A percentile compares a stretch with the other conserved stretches of the same genome.
Conservation (phyloP, 371 early-diverging fungal species). For the Syncephalastrum sp. region DNA sequence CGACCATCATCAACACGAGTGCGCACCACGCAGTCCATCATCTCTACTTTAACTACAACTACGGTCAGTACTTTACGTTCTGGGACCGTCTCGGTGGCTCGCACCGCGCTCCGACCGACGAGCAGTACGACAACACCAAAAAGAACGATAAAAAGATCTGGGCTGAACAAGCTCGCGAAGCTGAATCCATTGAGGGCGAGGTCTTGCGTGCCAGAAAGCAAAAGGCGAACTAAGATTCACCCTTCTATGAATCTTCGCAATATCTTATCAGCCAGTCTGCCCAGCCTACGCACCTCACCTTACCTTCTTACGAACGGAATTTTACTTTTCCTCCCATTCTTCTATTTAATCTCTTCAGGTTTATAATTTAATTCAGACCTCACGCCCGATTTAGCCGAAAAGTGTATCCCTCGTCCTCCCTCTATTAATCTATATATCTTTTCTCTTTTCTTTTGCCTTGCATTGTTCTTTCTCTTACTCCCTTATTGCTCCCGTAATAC, state of each 20-base stretch:
- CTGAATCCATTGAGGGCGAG: conserved; percentile 55
- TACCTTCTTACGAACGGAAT: too few relatives aligned
- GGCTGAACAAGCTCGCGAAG: conserved; percentile 68
- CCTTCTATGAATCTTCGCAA: neutral
- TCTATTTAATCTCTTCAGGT: neutral
- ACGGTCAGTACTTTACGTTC: conserved; percentile 94
- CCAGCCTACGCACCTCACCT: neutral
- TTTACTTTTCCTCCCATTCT: neutral
- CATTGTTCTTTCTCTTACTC: neutral
- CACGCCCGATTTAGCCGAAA: neutral
- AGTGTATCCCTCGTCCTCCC: too few relatives aligned
- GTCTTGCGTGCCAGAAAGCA: conserved; percentile 15
- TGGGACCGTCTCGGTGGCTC: conserved; percentile 79
- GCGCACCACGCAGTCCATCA: conserved; percentile 97
- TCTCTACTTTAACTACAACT: conserved; percentile 97
- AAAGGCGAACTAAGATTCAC: conserved; percentile 15
- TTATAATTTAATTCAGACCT: neutral
- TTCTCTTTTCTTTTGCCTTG: neutral
- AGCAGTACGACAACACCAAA: conserved; percentile 62
- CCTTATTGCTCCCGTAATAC: neutral
- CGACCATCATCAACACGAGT: conserved; percentile 73
- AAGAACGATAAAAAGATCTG: conserved; percentile 64
- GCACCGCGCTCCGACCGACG: conserved; percentile 69
- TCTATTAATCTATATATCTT: neutral
- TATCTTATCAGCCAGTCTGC: neutral